Evolutionary conservation across 768 basidiomycete species (phyloP), one percentile per base, ranked within the genome.

Genomic region (Psilocybe azurescens): DNA sequence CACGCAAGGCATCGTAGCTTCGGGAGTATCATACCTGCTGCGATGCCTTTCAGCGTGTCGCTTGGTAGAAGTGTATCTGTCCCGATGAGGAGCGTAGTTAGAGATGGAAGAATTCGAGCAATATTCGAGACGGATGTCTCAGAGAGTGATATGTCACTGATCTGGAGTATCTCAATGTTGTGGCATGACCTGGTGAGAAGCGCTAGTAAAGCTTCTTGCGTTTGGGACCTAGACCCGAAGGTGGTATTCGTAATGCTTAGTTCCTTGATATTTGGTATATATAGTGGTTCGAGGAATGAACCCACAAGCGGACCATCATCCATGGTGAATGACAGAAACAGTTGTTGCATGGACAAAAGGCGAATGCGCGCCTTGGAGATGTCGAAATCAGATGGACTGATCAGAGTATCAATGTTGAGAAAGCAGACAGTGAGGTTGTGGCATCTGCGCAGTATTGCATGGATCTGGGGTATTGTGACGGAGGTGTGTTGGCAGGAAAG

Each of bases 161-260:
- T 53, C 16, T 63, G 29, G 18, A 63, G 51, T 8, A 58, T 18
- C 44, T 63, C 62, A 14, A 63, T 18, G 18, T 24, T 41, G 13
- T 29, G 46, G 29, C 50, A 58, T 24, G 62, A 53, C 24, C 58
- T 49, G 10, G 36, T 55, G 44, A 63, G 53, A 50, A 63, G 51
- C 10, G 52, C 29, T 28, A 59, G 30, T 24, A 59, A 36, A 9
- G 47, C 46, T 24, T 54, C 32, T 14, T 54, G 48, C 20, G 57
- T 41, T 5, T 10, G 50, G 30, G 8, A n/a, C 11, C 51, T 13
- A 14, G 11, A 3, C 9, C 47, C 29, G 8, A 18, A 5, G 20
- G 10, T 51, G 29, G 28, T 32, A 28, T 33, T 36, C 24, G 55
- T 44, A 18, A 62, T 28, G 20, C 14, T 49, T 13, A 62, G 49